Evolutionary conservation across 2,329 filamentous ascomycete species (phyloP).

Genomic region (Nannizzia gypsea): DNA sequence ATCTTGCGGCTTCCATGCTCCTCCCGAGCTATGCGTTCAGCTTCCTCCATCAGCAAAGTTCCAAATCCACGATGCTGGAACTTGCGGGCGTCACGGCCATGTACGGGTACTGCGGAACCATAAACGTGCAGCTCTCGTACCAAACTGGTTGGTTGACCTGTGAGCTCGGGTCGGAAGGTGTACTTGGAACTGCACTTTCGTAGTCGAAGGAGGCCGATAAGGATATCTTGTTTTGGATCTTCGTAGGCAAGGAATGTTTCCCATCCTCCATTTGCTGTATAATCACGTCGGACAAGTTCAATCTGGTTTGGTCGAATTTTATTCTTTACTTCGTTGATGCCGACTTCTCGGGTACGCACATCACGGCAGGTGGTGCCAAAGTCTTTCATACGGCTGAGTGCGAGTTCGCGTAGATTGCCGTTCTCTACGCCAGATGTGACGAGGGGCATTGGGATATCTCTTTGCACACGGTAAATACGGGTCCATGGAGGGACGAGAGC

Average conservation of each 20-base stretch:
- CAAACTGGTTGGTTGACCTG: conserved; percentile 74
- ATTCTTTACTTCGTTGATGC: conserved; percentile 98
- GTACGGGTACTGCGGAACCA: conserved; percentile 91
- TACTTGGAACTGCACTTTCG: conserved; percentile 85
- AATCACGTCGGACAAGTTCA: conserved; percentile 87
- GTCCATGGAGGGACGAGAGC: conserved; percentile 96
- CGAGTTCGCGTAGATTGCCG: conserved; percentile 85
- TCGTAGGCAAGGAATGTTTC: conserved; percentile 98
- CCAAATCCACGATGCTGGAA: conserved; percentile 98
- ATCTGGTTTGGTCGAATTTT: conserved; percentile 95
- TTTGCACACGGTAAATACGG: conserved; percentile 92
- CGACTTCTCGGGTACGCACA: conserved; percentile 89
- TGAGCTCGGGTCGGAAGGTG: conserved; percentile 81
- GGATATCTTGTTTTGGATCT: conserved; percentile 94
- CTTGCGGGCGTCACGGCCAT: conserved; percentile 86
- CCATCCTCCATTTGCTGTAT: conserved; percentile 91
- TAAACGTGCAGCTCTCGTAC: conserved; percentile 95
- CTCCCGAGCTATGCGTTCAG: conserved; percentile 83
- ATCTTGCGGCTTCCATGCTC: conserved; percentile 93
- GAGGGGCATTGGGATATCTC: conserved; percentile 98
- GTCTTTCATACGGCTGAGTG: conserved; percentile 95
- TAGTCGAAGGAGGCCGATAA: conserved; percentile 79
- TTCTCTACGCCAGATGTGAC: conserved; percentile 99
- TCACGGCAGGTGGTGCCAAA: conserved; percentile 96
- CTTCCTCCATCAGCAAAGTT: conserved; percentile 93